A percentile compares a stretch with the other conserved stretches of the same genome.
phyloP scores from a whole-genome alignment of 257 asterid genomes.

The Solanum sitiens region DNA sequence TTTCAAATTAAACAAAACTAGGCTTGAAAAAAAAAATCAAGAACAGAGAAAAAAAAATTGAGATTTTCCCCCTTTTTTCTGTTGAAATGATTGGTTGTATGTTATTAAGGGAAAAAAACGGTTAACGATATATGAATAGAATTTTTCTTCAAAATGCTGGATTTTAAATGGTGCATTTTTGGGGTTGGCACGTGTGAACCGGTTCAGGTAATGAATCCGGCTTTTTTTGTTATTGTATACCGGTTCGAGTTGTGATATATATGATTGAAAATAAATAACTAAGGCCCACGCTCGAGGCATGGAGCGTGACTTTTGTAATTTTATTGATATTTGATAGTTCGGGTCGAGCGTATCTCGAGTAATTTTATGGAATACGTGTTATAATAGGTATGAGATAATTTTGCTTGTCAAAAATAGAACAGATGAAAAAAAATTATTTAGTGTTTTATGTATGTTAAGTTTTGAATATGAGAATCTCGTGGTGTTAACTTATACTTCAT shows the following conservation, averaged over 20 bases:
- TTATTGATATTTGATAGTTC: too few relatives aligned
- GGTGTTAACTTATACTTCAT: neutral
- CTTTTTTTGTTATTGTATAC: neutral
- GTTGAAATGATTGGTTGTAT: neutral
- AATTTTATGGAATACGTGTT: fast-evolving
- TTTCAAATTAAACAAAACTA: neutral
- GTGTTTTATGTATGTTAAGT: neutral
- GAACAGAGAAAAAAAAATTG: neutral
- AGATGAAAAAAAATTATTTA: neutral
- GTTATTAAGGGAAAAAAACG: neutral
- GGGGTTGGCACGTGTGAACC: neutral
- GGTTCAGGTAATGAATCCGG: neutral
- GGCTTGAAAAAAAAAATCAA: neutral
- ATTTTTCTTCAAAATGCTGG: neutral
- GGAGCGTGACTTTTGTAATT: neutral
- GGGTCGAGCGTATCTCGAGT: neutral
- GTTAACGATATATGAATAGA: neutral
- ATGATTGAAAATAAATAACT: neutral
- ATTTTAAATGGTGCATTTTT: neutral
- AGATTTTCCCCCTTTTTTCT: neutral
- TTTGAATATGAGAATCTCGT: neutral
- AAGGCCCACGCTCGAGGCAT: neutral
- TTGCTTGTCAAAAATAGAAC: neutral
- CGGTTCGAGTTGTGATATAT: neutral
- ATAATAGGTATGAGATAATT: neutral